Evolutionary conservation across 768 basidiomycete genomes (phyloP).

Genomic region (Hemileccinum rubropunctum): DNA sequence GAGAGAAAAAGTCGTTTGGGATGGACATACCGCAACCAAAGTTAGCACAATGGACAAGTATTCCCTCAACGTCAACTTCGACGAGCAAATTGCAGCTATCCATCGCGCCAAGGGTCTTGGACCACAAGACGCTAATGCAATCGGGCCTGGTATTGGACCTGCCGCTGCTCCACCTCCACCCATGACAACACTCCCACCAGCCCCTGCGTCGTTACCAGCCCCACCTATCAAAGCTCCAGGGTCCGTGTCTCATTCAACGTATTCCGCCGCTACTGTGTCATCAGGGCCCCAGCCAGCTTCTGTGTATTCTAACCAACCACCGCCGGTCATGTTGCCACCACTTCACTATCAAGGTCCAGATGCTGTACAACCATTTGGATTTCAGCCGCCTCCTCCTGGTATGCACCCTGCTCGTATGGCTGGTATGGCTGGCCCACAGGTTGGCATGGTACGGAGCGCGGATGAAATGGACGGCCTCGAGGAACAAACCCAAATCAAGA

Average conservation of each 20-base stretch:
- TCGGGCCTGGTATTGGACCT: constrained; percentile 87
- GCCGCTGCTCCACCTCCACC: constrained; percentile 64
- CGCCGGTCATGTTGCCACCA: constrained; percentile 80
- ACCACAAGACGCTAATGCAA: constrained; percentile 74
- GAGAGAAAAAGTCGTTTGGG: constrained; percentile 96
- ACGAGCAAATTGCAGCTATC: constrained; percentile 97
- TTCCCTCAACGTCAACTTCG: constrained; percentile 90
- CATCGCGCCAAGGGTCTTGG: constrained; percentile 90
- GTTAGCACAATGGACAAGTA: constrained; percentile 90
- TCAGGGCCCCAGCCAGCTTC: constrained; percentile 92
- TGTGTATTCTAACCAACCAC: constrained; percentile 51
- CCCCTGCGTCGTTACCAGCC: constrained; percentile 72
- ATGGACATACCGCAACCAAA: constrained; percentile 95
- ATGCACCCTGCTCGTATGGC: constrained; percentile 70
- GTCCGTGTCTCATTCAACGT: constrained; percentile 46
- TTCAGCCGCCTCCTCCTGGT: constrained; percentile 64
- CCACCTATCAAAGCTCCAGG: constrained; percentile 51
- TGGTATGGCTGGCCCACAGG: constrained; percentile 57
- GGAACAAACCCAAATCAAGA: constrained; percentile 78
- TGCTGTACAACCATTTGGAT: constrained; percentile 75
- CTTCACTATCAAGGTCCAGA: constrained; percentile 81
- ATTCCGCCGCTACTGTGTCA: constrained; percentile 82
- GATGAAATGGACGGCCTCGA: constrained; percentile 80
- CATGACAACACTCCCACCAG: constrained; percentile 61
- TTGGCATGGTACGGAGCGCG: constrained; percentile 73